A percentile compares a stretch with the other conserved stretches of the same genome.
These are phyloP conservation scores for Cymbidium sinense DNA, from an alignment of 106 monocot species.

Conservation along the genomic window DNA sequence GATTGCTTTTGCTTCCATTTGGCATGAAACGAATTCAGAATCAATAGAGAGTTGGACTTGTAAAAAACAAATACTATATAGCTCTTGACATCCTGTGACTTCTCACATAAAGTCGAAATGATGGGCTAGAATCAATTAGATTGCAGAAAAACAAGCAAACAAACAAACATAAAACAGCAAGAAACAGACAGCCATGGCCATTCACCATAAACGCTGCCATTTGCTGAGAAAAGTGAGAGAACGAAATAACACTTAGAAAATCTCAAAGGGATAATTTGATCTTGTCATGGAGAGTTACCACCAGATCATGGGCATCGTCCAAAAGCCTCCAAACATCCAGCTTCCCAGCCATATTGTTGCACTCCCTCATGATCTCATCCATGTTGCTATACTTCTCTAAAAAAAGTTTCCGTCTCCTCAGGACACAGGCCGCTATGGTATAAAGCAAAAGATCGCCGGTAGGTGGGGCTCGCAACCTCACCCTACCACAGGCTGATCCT, in stretches of 20 bases:
- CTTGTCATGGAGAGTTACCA: constrained; percentile 36
- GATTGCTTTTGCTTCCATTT: too few species aligned
- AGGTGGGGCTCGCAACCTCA: constrained; percentile 12
- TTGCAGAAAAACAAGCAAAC: not conserved
- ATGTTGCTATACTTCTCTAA: constrained; percentile 35
- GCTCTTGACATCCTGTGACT: not conserved
- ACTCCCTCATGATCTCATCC: constrained; percentile 44
- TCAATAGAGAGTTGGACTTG: too few species aligned
- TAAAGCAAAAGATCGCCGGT: constrained; percentile 21
- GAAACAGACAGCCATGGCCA: too few species aligned
- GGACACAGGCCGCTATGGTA: constrained; percentile 39
- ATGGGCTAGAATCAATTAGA: not conserved
- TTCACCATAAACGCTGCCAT: too few species aligned
- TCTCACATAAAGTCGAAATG: not conserved
- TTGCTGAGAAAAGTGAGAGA: too few species aligned
- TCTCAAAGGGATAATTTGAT: constrained; percentile 9
- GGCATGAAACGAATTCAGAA: too few species aligned
- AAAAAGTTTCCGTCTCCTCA: constrained; percentile 36
- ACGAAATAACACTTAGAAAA: too few species aligned
- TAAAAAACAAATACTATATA: too few species aligned
- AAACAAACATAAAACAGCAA: not conserved
- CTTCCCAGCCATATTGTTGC: constrained; percentile 11
- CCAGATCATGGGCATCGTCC: constrained; percentile 46
- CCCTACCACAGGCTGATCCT: constrained; percentile 22
- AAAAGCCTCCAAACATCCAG: constrained; percentile 48